Evolutionary conservation across 148 eudicot species (phyloP).

Genomic region (Hydrangea macrophylla): DNA sequence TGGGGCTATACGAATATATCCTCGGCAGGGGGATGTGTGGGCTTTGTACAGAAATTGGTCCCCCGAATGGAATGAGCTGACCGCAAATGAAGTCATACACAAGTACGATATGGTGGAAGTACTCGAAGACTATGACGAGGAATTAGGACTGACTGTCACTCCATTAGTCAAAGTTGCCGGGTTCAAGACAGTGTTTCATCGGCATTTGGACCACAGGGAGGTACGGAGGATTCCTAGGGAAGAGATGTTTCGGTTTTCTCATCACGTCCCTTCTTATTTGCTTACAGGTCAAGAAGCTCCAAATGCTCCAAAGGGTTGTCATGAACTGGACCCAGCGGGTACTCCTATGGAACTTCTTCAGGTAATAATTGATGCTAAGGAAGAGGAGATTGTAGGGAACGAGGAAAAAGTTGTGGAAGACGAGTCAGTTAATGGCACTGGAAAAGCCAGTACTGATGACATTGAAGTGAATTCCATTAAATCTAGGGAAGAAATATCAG

Average conservation of each 20-base stretch:
- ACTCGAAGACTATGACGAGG: slow-evolving; percentile 49
- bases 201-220: slow-evolving; percentile 47
- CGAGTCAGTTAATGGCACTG: slow-evolving; percentile 9
- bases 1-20: slow-evolving; percentile 49
- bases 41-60: slow-evolving; percentile 74
- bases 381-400: slow-evolving; percentile 24
- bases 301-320: slow-evolving; percentile 47
- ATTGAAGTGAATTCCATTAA: slow-evolving; percentile 10
- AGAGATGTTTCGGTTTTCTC: slow-evolving; percentile 62
- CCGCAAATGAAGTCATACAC: slow-evolving; percentile 47
- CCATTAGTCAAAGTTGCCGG: slow-evolving; percentile 83
- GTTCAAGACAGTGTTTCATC: slow-evolving; percentile 65
- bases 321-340: slow-evolving; percentile 79
- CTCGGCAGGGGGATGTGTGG: slow-evolving; percentile 73
- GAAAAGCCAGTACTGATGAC: slow-evolving; percentile 17
- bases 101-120: slow-evolving; percentile 73
- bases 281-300: slow-evolving; percentile 52
- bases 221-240: slow-evolving; percentile 39
- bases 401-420: slow-evolving; percentile 16
- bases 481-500: slow-evolving; percentile 1
- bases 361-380: slow-evolving; percentile 35
- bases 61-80: slow-evolving; percentile 64
- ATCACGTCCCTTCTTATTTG: slow-evolving; percentile 53
- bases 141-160: slow-evolving; percentile 41
- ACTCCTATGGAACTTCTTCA: slow-evolving; percentile 52